Conservation (phyloP, 192 early-diverging fungal species). For the Funneliformis mosseae region DNA sequence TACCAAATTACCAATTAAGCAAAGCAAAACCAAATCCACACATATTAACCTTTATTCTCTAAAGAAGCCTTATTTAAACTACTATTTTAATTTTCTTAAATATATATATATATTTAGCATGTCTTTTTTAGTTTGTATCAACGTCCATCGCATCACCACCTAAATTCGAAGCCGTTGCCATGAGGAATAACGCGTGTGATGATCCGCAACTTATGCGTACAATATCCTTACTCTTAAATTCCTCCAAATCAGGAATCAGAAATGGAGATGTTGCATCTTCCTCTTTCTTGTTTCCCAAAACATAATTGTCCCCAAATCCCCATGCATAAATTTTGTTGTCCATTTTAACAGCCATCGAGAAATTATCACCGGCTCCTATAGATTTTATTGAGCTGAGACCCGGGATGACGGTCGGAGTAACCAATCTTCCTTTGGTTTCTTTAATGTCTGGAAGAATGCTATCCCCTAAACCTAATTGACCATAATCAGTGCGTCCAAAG, state of each 20-base stretch:
- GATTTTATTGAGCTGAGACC: not conserved
- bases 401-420: not conserved
- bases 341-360: not conserved
- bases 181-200: not conserved
- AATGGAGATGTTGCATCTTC: not conserved
- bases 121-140: not conserved
- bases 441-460: not conserved
- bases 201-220: not conserved
- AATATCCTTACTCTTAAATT: not conserved
- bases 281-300: constrained; percentile 64
- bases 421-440: not conserved
- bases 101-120: not conserved
- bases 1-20: no score
- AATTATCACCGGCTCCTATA: not conserved
- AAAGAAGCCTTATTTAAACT: no score
- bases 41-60: no score
- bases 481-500: constrained; percentile 91
- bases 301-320: constrained; percentile 88
- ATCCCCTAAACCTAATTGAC: constrained; percentile 68
- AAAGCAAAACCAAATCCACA: no score
- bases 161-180: not conserved
- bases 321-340: constrained; percentile 68
- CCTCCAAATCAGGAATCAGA: not conserved
- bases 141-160: not conserved
- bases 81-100: not conserved